Evolutionary conservation across 1,284 basidiomycete species (phyloP).

Genomic region (Ustilago hordei): DNA sequence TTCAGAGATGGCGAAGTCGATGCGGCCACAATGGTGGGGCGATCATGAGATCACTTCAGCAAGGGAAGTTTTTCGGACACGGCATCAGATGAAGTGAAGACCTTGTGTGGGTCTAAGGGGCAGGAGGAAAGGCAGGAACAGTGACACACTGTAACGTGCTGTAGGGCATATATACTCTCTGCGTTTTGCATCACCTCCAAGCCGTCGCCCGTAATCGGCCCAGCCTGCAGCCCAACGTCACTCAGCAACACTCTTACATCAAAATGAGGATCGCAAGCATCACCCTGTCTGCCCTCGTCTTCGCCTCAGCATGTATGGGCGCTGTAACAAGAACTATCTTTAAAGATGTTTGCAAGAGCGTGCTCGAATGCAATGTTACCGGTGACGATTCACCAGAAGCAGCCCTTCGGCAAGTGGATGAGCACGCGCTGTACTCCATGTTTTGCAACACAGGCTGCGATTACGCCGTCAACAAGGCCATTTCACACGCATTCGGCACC

Average conservation of each 20-base stretch:
- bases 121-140: neutral
- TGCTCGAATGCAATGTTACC: conserved; percentile 24
- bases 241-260: neutral
- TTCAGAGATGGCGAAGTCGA: neutral
- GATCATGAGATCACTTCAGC: conserved; percentile 12
- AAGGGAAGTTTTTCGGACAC: neutral
- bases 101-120: conserved; percentile 5
- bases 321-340: neutral
- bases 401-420: conserved; percentile 35
- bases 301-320: neutral
- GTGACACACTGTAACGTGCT: neutral
- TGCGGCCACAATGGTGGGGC: conserved; percentile 5
- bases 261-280: conserved; percentile 12
- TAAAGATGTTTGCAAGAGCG: neutral
- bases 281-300: neutral
- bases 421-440: conserved; percentile 20
- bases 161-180: neutral
- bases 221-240: neutral
- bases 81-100: conserved; percentile 3
- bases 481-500: conserved; percentile 10
- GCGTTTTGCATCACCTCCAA: neutral
- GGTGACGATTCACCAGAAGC: conserved; percentile 37
- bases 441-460: conserved; percentile 41
- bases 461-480: conserved; percentile 22
- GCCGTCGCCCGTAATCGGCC: neutral